Percentiles rank a stretch among this genome's conserved stretches.
These are phyloP conservation scores for Teunomyces atbi DNA, from an alignment of 805 yeast species.

Conservation along the genomic window DNA sequence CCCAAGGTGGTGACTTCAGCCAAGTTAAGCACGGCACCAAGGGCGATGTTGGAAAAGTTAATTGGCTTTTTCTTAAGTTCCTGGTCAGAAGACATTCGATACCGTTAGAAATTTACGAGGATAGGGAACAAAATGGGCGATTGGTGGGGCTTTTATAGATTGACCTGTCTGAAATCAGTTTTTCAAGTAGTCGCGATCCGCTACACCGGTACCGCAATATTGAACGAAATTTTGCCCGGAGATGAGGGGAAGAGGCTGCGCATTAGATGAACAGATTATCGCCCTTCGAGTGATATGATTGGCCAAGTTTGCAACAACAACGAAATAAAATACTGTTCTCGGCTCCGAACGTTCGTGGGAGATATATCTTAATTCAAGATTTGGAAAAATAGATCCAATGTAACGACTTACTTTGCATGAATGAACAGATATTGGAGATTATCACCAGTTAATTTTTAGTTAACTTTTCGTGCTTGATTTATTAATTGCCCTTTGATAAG, in stretches of 20 bases:
- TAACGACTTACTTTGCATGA: too few relatives aligned
- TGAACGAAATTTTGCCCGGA: background rate
- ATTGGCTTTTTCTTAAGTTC: slow-evolving; percentile 77
- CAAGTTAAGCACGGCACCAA: slow-evolving; percentile 92
- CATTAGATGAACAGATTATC: background rate
- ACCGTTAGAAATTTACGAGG: background rate
- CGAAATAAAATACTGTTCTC: background rate
- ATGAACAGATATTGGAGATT: too few relatives aligned
- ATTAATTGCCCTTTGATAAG: background rate
- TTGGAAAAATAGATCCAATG: too few relatives aligned
- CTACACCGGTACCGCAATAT: background rate
- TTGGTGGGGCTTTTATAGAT: background rate
- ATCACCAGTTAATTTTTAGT: too few relatives aligned
- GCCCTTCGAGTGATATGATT: background rate
- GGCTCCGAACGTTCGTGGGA: background rate
- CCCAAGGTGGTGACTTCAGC: slow-evolving; percentile 94
- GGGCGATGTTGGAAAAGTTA: slow-evolving; percentile 80
- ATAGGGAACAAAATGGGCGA: background rate
- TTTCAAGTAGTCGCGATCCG: background rate
- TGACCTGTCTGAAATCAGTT: background rate
- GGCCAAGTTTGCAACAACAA: background rate
- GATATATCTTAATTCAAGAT: too few relatives aligned
- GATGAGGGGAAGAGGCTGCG: background rate
- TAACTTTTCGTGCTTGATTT: background rate
- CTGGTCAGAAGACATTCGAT: slow-evolving; percentile 3